A percentile compares a stretch with the other conserved stretches of the same genome.
These are phyloP conservation scores for Kurtzmaniella quercitrusa DNA, from an alignment of 1,139 yeast species.

Conservation along the genomic window DNA sequence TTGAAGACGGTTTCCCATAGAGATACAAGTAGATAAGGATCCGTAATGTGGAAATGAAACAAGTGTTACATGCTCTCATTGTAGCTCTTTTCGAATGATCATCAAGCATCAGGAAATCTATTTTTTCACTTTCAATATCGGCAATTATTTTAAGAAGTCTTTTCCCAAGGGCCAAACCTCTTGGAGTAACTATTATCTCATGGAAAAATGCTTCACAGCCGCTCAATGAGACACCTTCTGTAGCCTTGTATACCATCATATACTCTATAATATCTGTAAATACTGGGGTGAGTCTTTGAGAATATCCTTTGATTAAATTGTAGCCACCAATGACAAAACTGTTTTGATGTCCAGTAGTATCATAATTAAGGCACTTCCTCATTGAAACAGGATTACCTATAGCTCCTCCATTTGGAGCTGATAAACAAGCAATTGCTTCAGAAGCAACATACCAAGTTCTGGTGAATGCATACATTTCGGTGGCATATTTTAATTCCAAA, in stretches of 20 bases:
- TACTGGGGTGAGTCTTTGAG: constrained; percentile 10
- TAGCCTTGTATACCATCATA: background rate
- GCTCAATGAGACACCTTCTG: constrained; percentile 6
- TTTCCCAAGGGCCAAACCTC: background rate
- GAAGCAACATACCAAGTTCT: constrained; percentile 9
- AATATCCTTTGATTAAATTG: constrained; percentile 9
- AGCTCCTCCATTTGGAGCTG: constrained; percentile 11
- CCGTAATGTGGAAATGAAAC: constrained; percentile 7
- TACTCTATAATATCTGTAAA: constrained; percentile 7
- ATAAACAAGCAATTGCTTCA: constrained; percentile 9
- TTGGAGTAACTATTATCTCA: background rate
- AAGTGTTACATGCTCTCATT: constrained; percentile 9
- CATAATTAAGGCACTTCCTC: constrained; percentile 1
- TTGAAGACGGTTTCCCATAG: constrained; percentile 7
- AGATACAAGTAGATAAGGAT: constrained; percentile 7
- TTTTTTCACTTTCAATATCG: constrained; percentile 4
- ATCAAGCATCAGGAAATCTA: constrained; percentile 6
- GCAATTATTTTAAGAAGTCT: constrained; percentile 1
- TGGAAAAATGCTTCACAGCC: constrained; percentile 8
- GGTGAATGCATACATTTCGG: constrained; percentile 8
- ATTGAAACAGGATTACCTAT: background rate
- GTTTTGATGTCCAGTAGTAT: background rate
- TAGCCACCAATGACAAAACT: constrained; percentile 7
- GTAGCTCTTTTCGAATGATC: constrained; percentile 5
- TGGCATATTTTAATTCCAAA: constrained; percentile 4